Base-by-base conservation (phyloP, 305 asterid genomes). In the Plantago coronopus region DNA sequence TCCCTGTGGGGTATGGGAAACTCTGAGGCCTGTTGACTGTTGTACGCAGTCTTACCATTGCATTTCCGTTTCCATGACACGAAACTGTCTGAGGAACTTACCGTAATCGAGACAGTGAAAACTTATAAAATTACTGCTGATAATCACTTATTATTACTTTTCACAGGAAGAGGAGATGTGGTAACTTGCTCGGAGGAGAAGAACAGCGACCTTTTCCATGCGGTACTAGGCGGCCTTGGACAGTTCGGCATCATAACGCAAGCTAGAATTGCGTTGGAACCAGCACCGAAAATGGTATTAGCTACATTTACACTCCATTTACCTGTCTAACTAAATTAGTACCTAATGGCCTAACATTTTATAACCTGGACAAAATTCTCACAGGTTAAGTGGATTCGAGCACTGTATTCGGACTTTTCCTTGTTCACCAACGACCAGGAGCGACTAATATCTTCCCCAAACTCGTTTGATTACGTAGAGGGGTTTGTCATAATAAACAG, bases 371-470 rank as follows among this genome's bases (percentile, higher is more conserved):
- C 40, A 34, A 6, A 9, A 25, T 55, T 63, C 54, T 60, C 42
- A 67, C 85, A 93, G 99, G 99, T 87, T 43, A 89, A 81, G 69
- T 94, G 99, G 99, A 79, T 87, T 69, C 77, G 96, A 74, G 88
- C 77, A 31, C 85, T 94, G 49, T 94, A 94, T 57, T 72, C 94
- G 1, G 93, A 94, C 64, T 94, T 94, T 62, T 29, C 86, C 50
- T 37, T 67, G 37, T 94, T 94, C 67, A 51, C 87, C 59, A 63
- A 62, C 4, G 97, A 94, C 74, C 99, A 94, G 72, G 96, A 94
- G 78, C 76, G 48, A 34, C 75, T 94, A 18, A 78, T 94, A 74
- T 79, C 93, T 25, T 74, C 84, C 6, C 17, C 72, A 61, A 65
- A 66, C 40, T 50, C 95, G 34, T 85, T 94, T 14, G 94, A 94